Conservation (phyloP, 208 protist genomes). For the Endotrypanum monterogeii region DNA sequence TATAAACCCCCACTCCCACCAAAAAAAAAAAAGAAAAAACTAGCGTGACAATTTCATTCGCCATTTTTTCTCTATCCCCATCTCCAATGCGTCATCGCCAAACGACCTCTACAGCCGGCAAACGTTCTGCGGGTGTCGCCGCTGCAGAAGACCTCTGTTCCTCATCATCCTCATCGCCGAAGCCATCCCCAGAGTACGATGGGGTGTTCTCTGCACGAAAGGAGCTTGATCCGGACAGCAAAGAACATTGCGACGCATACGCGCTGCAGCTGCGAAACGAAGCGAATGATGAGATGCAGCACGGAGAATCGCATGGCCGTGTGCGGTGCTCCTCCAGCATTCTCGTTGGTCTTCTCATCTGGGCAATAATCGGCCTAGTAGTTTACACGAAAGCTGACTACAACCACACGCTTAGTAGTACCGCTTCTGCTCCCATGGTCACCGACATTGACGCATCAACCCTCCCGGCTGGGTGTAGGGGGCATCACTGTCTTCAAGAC, state of each 20-base stretch:
- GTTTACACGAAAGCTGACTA: conserved; percentile 8
- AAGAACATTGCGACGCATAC: conserved; percentile 15
- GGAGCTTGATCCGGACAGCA: not conserved
- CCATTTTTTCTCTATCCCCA: not conserved
- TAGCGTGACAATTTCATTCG: not conserved
- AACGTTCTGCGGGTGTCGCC: not conserved
- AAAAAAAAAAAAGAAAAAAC: not conserved
- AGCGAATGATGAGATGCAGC: conserved; percentile 4
- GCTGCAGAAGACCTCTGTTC: not conserved
- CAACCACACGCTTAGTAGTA: not conserved
- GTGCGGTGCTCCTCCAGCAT: conserved; percentile 20
- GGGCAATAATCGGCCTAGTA: conserved; percentile 17
- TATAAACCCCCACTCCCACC: too few relatives aligned
- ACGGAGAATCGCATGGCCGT: conserved; percentile 1
- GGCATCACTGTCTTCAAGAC: conserved; percentile 9
- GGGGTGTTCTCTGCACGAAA: not conserved
- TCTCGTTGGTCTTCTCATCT: conserved; percentile 24
- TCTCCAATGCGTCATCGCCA: not conserved
- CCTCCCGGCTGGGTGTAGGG: conserved; percentile 27
- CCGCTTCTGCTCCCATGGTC: not conserved
- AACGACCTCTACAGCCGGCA: not conserved
- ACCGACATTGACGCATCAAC: not conserved
- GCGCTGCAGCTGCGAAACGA: conserved; percentile 7
- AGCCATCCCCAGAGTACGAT: not conserved
- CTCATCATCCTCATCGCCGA: not conserved